Conservation (phyloP, 345 rosid species). For the Tarenaya hassleriana region DNA sequence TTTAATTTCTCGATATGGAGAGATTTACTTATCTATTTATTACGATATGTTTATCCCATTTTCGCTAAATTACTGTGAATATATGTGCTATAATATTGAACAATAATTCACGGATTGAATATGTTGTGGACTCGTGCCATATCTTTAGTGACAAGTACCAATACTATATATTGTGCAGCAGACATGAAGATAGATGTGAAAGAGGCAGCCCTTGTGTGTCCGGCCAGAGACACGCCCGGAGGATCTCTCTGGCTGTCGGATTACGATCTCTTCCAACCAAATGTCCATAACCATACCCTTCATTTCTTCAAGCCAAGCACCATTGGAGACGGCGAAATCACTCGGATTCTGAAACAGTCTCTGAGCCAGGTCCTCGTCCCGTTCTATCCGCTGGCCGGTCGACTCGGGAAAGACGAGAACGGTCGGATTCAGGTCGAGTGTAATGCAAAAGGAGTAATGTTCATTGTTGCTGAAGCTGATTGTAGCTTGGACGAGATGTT, state of each 20-base stretch:
- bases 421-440: slow-evolving; percentile 31
- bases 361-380: slow-evolving; percentile 29
- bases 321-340: slow-evolving; percentile 6
- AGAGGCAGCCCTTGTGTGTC: slow-evolving; percentile 15
- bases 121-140: too few relatives aligned
- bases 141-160: too few relatives aligned
- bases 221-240: slow-evolving; percentile 26
- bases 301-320: slow-evolving; percentile 26
- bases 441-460: slow-evolving; percentile 27
- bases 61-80: too few relatives aligned
- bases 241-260: slow-evolving; percentile 21
- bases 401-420: slow-evolving; percentile 22
- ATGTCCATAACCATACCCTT: background rate
- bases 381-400: slow-evolving; percentile 35
- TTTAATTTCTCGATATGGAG: too few relatives aligned
- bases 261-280: slow-evolving; percentile 21
- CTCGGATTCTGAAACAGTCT: slow-evolving; percentile 24
- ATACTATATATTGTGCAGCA: too few relatives aligned
- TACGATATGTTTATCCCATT: too few relatives aligned
- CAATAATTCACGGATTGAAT: too few relatives aligned
- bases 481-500: slow-evolving; percentile 15
- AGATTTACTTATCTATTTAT: too few relatives aligned
- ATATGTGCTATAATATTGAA: too few relatives aligned
- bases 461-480: slow-evolving; percentile 29
- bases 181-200: slow-evolving; percentile 12